These are phyloP conservation scores for Xylaria sp. DNA, from an alignment of 2,329 filamentous ascomycete genomes.

Conservation along the genomic window DNA sequence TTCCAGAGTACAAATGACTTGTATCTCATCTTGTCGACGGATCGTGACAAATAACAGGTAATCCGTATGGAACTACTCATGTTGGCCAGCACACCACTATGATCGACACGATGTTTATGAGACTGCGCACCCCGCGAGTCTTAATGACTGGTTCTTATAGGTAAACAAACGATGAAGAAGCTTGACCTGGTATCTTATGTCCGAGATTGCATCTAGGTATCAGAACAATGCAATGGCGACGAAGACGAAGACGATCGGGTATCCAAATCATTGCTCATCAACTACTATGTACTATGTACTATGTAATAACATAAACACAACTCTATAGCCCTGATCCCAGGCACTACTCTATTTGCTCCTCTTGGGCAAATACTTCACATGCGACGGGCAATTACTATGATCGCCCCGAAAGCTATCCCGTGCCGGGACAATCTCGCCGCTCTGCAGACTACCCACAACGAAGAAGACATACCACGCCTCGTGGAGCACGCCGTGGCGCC, in stretches of 20 bases:
- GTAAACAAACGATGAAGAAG: not conserved
- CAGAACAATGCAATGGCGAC: not conserved
- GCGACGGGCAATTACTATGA: constrained; percentile 36
- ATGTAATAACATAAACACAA: not conserved
- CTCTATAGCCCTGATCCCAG: not conserved
- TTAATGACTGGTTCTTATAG: too few relatives aligned
- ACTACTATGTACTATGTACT: not conserved
- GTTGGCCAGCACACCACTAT: too few relatives aligned
- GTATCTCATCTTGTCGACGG: too few relatives aligned
- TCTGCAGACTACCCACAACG: constrained; percentile 47
- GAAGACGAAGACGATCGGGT: not conserved
- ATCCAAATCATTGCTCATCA: not conserved
- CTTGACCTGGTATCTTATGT: not conserved
- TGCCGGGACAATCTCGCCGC: constrained; percentile 43
- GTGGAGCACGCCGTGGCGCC: constrained; percentile 38
- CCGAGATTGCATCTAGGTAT: not conserved
- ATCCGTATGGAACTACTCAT: too few relatives aligned
- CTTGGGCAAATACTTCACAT: constrained; percentile 40
- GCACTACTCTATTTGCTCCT: constrained; percentile 2
- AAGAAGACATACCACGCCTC: constrained; percentile 52
- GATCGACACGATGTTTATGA: too few relatives aligned
- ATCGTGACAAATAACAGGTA: too few relatives aligned
- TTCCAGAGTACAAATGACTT: too few relatives aligned
- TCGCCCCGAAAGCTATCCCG: constrained; percentile 36
- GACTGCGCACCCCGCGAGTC: too few relatives aligned